These are phyloP conservation scores for Amaranthus cruentus DNA, from an alignment of 148 eudicot species.

Conservation along the genomic window DNA sequence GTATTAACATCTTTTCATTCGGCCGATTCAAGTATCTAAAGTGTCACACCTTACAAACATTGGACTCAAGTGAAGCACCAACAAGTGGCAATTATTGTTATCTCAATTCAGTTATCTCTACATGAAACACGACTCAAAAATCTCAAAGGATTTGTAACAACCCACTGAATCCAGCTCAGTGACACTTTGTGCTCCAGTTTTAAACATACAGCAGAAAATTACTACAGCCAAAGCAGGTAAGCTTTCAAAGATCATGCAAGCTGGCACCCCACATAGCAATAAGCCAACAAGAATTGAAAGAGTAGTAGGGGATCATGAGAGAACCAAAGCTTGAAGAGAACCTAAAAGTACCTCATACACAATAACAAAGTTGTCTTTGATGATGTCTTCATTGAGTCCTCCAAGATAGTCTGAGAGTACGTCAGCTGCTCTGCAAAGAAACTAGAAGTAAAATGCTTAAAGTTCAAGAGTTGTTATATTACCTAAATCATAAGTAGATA, in stretches of 20 bases:
- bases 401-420: slow-evolving; percentile 86
- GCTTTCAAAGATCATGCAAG: too few relatives aligned
- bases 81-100: neutral
- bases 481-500: neutral
- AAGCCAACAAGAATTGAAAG: neutral
- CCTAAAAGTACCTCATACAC: slow-evolving; percentile 73
- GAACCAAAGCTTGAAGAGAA: neutral
- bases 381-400: slow-evolving; percentile 85
- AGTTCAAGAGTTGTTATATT: slow-evolving; percentile 10
- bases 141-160: slow-evolving; percentile 4
- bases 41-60: neutral
- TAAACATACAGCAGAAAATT: neutral
- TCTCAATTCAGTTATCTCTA: neutral
- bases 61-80: neutral
- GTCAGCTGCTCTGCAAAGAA: slow-evolving; percentile 96
- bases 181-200: neutral
- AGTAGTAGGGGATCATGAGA: neutral
- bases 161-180: neutral
- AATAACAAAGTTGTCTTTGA: slow-evolving; percentile 92
- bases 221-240: neutral
- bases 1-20: neutral
- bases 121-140: neutral
- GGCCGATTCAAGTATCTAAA: neutral
- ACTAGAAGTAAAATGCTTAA: slow-evolving; percentile 40
- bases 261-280: neutral